Percentiles rank a stretch among this genome's conserved stretches.
phyloP scores from a whole-genome alignment of 2,329 filamentous ascomycete species.

The Aspergillus fructus region DNA sequence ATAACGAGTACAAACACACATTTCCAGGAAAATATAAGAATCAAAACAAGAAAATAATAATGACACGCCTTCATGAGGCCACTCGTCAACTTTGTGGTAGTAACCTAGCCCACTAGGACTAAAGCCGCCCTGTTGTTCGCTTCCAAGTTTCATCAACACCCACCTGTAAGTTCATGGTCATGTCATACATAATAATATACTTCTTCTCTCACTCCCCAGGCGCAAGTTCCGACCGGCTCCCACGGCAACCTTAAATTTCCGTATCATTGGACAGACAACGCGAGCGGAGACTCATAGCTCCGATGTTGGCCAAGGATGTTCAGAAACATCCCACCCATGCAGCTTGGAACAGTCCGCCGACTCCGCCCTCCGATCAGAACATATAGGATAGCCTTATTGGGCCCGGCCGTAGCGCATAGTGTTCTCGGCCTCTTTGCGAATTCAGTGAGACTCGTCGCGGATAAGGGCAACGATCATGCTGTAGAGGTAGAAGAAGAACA shows the following conservation, averaged over 20 bases:
- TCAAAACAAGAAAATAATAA: slow-evolving; percentile 13
- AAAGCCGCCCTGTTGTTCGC: slow-evolving; percentile 2
- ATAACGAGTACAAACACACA: slow-evolving; percentile 6
- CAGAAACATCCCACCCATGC: background rate
- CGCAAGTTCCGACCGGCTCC: background rate
- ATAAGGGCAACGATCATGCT: slow-evolving; percentile 98
- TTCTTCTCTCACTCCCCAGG: slow-evolving; percentile 2
- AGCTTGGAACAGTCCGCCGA: background rate
- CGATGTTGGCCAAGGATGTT: background rate
- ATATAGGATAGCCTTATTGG: slow-evolving; percentile 9
- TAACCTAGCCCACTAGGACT: slow-evolving; percentile 4
- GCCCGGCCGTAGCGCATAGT: slow-evolving; percentile 40
- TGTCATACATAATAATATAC: slow-evolving; percentile 13
- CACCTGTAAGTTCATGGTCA: slow-evolving; percentile 15
- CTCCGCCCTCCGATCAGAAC: background rate
- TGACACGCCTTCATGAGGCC: slow-evolving; percentile 3
- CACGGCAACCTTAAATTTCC: slow-evolving; percentile 1
- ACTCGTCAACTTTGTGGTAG: slow-evolving; percentile 1
- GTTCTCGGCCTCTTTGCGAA: slow-evolving; percentile 37
- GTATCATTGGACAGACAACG: background rate
- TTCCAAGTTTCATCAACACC: slow-evolving; percentile 9
- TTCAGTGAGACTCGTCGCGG: slow-evolving; percentile 85
- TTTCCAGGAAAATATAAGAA: slow-evolving; percentile 4
- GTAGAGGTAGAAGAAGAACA: slow-evolving; percentile 99
- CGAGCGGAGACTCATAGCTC: background rate